A percentile compares a stretch with the other conserved stretches of the same genome.
phyloP scores from a whole-genome alignment of 2,329 filamentous ascomycete genomes.

The Paracamarosporium sp. region DNA sequence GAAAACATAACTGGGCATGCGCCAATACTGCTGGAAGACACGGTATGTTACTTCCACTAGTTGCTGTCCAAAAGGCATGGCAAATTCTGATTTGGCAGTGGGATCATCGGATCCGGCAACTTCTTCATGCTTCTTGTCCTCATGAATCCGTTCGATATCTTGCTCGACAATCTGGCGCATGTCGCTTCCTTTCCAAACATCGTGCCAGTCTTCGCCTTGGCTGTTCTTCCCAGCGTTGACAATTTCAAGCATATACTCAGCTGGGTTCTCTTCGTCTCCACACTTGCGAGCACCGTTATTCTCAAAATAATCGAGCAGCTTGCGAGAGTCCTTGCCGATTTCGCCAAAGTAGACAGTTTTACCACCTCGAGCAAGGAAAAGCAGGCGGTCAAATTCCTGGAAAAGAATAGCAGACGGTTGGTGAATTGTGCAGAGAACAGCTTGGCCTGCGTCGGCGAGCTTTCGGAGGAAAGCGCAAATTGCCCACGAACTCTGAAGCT shows the following conservation, averaged over 20 bases:
- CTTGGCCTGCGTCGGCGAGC: slow-evolving; percentile 78
- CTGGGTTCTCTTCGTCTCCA: slow-evolving; percentile 72
- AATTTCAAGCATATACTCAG: slow-evolving; percentile 74
- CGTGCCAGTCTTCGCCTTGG: slow-evolving; percentile 47
- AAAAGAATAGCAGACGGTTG: slow-evolving; percentile 93
- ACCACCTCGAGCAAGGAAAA: slow-evolving; percentile 79
- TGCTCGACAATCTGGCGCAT: slow-evolving; percentile 35
- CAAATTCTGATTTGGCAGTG: slow-evolving; percentile 50
- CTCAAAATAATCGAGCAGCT: slow-evolving; percentile 75
- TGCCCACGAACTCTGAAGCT: slow-evolving; percentile 47
- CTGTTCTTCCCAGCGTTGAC: slow-evolving; percentile 40
- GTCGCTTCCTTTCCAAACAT: slow-evolving; percentile 45
- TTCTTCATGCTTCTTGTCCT: slow-evolving; percentile 37
- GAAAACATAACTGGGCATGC: slow-evolving; percentile 53
- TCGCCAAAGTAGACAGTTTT: slow-evolving; percentile 81
- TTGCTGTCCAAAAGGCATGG: slow-evolving; percentile 47
- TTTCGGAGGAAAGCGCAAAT: slow-evolving; percentile 87
- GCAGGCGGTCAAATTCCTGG: slow-evolving; percentile 81
- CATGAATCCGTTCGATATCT: slow-evolving; percentile 49
- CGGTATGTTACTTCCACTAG: slow-evolving; percentile 47
- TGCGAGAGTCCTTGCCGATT: slow-evolving; percentile 71
- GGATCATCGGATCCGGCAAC: slow-evolving; percentile 48
- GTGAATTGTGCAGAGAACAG: slow-evolving; percentile 92
- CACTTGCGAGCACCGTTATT: slow-evolving; percentile 70
- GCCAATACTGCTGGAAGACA: slow-evolving; percentile 56